Percentiles rank a stretch among this genome's conserved stretches.
Evolutionary conservation across 768 basidiomycete genomes (phyloP).

Genomic region (Cytidiella melzeri): DNA sequence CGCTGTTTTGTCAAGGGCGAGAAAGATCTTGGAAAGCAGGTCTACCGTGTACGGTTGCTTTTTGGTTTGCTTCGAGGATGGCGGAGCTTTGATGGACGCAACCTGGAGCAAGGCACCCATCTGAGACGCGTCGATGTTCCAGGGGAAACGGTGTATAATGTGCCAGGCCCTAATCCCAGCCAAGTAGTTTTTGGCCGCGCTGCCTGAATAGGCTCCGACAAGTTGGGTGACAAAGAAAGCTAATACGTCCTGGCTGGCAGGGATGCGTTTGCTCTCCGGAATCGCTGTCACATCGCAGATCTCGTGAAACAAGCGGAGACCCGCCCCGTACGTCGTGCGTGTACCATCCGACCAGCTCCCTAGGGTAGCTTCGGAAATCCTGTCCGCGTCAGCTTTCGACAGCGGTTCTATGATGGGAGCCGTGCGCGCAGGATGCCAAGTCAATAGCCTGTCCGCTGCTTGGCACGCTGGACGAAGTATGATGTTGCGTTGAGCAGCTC

Average conservation of each 20-base stretch:
- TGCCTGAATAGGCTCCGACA: slow-evolving; percentile 27
- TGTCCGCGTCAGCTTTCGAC: no score
- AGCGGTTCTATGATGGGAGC: no score
- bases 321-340: slow-evolving; percentile 29
- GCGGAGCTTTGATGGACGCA: slow-evolving; percentile 26
- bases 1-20: slow-evolving; percentile 20
- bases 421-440: no score
- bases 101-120: slow-evolving; percentile 26
- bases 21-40: slow-evolving; percentile 16
- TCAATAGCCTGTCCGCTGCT: no score
- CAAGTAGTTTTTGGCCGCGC: slow-evolving; percentile 33
- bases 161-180: slow-evolving; percentile 41
- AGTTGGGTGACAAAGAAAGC: slow-evolving; percentile 11
- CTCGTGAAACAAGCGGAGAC: slow-evolving; percentile 33
- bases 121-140: slow-evolving; percentile 22
- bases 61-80: slow-evolving; percentile 24
- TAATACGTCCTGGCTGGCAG: slow-evolving; percentile 21
- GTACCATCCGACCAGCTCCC: slow-evolving; percentile 28
- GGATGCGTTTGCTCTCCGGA: slow-evolving; percentile 28
- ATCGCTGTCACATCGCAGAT: slow-evolving; percentile 31
- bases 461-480: no score
- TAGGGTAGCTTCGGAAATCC: slow-evolving; percentile 21
- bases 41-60: slow-evolving; percentile 26
- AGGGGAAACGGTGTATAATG: slow-evolving; percentile 32
- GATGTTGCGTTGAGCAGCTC: no score